Conservation (phyloP, 1,284 basidiomycete species). For the Ceratobasidium sp. region DNA sequence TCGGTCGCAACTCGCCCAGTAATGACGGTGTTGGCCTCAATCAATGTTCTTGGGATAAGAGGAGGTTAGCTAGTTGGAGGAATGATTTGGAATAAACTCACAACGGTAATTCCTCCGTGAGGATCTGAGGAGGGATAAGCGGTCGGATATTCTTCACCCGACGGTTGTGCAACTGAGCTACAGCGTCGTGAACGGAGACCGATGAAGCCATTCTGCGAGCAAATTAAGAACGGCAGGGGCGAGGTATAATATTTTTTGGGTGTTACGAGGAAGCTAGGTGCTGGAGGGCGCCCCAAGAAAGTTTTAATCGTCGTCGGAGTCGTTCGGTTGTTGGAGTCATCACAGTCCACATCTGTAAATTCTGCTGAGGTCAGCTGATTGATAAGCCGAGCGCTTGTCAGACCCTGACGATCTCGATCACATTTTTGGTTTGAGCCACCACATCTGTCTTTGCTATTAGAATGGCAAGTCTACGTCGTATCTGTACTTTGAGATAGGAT, state of each 20-base stretch:
- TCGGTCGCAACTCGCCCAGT: conserved; percentile 83
- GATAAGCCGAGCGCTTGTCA: conserved; percentile 31
- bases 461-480: conserved; percentile 19
- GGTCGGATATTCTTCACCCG: conserved; percentile 88
- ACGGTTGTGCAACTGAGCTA: conserved; percentile 85
- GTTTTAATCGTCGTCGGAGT: conserved; percentile 37
- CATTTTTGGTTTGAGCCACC: conserved; percentile 43
- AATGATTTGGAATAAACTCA: conserved; percentile 57
- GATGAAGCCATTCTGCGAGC: conserved; percentile 12
- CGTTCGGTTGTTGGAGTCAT: conserved; percentile 39
- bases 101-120: conserved; percentile 89
- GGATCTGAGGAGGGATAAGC: conserved; percentile 90
- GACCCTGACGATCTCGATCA: conserved; percentile 45
- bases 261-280: not conserved
- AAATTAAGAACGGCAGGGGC: not conserved
- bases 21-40: conserved; percentile 82
- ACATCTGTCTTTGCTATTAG: not conserved
- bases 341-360: conserved; percentile 29
- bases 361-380: not conserved
- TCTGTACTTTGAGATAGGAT: too few relatives aligned
- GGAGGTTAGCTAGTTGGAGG: not conserved
- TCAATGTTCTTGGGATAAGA: conserved; percentile 65
- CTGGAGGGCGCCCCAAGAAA: not conserved
- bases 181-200: conserved; percentile 76
- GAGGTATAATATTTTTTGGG: not conserved